Conservation (phyloP, 1,139 yeast species). For the Yamadazyma pseudoaaseri region DNA sequence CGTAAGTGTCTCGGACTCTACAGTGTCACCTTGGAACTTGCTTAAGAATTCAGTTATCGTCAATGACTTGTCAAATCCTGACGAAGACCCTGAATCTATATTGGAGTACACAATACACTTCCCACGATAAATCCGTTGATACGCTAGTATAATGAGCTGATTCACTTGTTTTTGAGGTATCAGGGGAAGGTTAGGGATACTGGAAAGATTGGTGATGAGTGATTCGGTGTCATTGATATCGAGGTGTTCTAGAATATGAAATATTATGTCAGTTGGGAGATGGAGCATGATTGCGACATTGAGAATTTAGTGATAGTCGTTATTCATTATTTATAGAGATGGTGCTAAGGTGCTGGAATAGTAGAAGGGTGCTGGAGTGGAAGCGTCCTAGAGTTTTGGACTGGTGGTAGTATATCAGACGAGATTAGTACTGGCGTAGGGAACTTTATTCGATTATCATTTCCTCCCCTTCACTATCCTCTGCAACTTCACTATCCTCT, state of each 20-base stretch:
- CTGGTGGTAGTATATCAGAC: too few species aligned
- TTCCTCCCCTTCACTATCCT: too few species aligned
- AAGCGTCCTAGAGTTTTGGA: too few species aligned
- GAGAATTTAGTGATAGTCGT: too few species aligned
- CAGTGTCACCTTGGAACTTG: conserved; percentile 12
- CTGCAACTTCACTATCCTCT: too few species aligned
- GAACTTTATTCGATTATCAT: too few species aligned
- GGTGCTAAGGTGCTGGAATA: too few species aligned
- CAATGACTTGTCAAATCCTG: conserved; percentile 14
- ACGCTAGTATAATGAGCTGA: conserved; percentile 18
- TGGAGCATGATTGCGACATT: too few species aligned
- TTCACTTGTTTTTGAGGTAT: conserved; percentile 14
- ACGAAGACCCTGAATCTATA: conserved; percentile 6
- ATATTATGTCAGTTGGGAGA: conserved; percentile 28
- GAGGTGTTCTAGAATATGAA: conserved; percentile 21
- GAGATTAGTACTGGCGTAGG: too few species aligned
- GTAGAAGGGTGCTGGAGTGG: too few species aligned
- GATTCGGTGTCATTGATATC: conserved; percentile 21
- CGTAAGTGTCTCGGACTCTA: conserved; percentile 17
- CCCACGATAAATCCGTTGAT: conserved; percentile 24
- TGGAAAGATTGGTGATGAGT: conserved; percentile 14
- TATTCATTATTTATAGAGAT: too few species aligned
- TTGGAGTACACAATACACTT: conserved; percentile 17
- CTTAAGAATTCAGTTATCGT: conserved; percentile 17
- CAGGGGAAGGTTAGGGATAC: conserved; percentile 11